Evolutionary conservation across 2,329 filamentous ascomycete genomes (phyloP), one percentile per base, ranked within the genome.

Genomic region (Botrytis aclada): DNA sequence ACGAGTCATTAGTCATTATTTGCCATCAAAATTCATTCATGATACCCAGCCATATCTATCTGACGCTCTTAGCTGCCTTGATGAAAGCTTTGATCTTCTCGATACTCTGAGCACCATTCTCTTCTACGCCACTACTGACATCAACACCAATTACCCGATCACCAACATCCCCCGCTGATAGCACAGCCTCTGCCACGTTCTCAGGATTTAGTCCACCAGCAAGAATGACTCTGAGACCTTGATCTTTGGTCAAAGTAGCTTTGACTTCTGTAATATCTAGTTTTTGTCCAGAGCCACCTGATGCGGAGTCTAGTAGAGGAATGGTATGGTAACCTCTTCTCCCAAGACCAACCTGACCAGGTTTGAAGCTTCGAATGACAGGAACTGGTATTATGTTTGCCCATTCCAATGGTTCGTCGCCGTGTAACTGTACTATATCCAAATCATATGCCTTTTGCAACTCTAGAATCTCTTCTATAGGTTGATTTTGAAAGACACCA

Each of bases 71-170:
- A 0, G 90, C 93, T 51, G 90, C 89, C 80, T 88, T 87, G 58
- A 98, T 86, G 82, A 99, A 99, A 6, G 87, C 88, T 75, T 86
- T 85, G 77, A 99, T 98, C 84, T 92, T 97, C 29, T 89, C 88
- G 73, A 95, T 79, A 82, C 91, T 92, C 83, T 99, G 96, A 80
- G 89, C 85, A 3, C 94, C 95, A 77, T 92, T 88, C 51, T 89
- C 90, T 83, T 98, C 96, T 3, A 99, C 94, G 0, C 97, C 97
- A 79, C 93, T 97, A 82, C 94, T 97, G 32, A 97, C 93, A 84
- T 99, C 96, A 5, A 99, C 92, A 2, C 92, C 95, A 47, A 94
- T 84, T 20, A 98, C 88, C 74, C 90, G 88, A 16, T 85, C 85
- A 39, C 85, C 85, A 16, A 88, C 81, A 10, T 87, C 84, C 0